Conservation (phyloP, 768 basidiomycete genomes). For the Pulveroboletus sp. region DNA sequence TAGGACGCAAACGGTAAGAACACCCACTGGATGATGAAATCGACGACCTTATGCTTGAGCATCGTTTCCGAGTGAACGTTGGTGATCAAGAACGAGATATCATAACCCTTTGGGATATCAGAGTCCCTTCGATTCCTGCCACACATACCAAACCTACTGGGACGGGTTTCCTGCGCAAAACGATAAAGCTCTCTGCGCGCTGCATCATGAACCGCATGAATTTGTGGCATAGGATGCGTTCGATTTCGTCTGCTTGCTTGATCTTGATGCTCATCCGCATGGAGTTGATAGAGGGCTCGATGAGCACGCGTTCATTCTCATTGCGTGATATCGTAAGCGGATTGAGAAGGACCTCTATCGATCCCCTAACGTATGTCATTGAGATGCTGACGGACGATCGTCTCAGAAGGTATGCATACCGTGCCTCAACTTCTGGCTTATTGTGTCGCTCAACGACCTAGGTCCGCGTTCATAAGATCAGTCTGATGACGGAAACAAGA, state of each 20-base stretch:
- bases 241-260: constrained; percentile 99
- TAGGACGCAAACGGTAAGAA: constrained; percentile 7
- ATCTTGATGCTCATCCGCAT: constrained; percentile 97
- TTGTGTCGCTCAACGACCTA: constrained; percentile 97
- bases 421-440: constrained; percentile 90
- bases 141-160: constrained; percentile 45
- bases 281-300: constrained; percentile 96
- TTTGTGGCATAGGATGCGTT: constrained; percentile 94
- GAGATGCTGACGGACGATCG: constrained; percentile 1
- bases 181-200: constrained; percentile 94
- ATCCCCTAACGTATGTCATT: constrained; percentile 50
- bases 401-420: constrained; percentile 40
- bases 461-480: constrained; percentile 1
- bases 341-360: constrained; percentile 91
- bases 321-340: constrained; percentile 94
- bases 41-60: constrained; percentile 99
- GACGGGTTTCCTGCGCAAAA: constrained; percentile 92
- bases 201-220: constrained; percentile 99
- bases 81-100: constrained; percentile 97
- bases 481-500: constrained; percentile 11
- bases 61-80: constrained; percentile 96
- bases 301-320: constrained; percentile 93
- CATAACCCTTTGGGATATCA: constrained; percentile 72
- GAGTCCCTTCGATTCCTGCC: constrained; percentile 6
- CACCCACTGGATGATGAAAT: constrained; percentile 96